A percentile compares a stretch with the other conserved stretches of the same genome.
Evolutionary conservation across 306 rosid genomes (phyloP).

Genomic region (Lathyrus oleraceus): DNA sequence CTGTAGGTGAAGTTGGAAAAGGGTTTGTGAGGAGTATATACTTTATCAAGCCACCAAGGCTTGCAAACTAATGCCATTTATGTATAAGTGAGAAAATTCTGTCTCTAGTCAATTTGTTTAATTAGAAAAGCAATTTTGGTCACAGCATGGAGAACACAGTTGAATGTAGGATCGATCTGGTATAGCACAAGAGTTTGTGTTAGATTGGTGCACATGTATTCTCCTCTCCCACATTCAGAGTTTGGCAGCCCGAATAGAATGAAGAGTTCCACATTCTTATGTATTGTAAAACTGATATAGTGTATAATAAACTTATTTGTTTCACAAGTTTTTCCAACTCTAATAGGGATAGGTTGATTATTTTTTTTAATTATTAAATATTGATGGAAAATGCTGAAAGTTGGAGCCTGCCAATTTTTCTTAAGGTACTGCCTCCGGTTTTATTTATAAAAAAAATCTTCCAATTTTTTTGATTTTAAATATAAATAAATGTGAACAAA

Average conservation of each 20-base stretch:
- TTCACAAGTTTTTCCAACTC: not conserved
- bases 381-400: not conserved
- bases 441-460: too few species aligned
- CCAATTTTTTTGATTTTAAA: too few species aligned
- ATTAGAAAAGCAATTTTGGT: conserved; percentile 9
- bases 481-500: too few species aligned
- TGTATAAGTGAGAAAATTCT: conserved; percentile 30
- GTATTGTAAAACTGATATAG: conserved; percentile 13
- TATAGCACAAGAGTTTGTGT: conserved; percentile 11
- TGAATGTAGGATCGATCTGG: not conserved
- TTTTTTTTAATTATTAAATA: not conserved
- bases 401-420: not conserved
- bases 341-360: not conserved
- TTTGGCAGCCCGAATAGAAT: conserved; percentile 17
- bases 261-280: conserved; percentile 1
- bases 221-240: conserved; percentile 21
- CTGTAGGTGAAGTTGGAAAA: conserved; percentile 73
- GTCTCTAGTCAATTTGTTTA: conserved; percentile 12
- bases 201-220: conserved; percentile 27
- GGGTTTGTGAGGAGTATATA: conserved; percentile 74
- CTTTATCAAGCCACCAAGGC: conserved; percentile 69
- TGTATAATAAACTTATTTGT: not conserved
- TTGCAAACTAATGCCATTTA: conserved; percentile 1
- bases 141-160: conserved; percentile 24
- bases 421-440: too few species aligned